Evolutionary conservation across 2,329 filamentous ascomycete genomes (phyloP), one percentile per base, ranked within the genome.

Genomic region (Aaosphaeria arxii): DNA sequence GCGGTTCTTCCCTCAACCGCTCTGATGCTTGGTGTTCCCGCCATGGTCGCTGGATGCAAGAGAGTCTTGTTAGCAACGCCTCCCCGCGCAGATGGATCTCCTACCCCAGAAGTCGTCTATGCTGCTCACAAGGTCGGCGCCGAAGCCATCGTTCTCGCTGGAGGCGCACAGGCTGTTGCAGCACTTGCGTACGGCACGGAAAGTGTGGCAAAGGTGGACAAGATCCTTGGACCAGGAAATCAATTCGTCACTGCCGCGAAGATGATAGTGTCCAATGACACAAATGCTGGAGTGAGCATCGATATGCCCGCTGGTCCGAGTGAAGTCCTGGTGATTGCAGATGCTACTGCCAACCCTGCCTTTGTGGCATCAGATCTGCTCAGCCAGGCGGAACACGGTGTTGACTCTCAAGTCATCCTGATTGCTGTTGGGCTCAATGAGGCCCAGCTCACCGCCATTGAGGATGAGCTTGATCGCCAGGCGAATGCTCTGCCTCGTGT

Each of bases 181-280:
- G 94, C 94, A 42, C 88, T 99, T 86, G 94, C 94, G 2, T 99
- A 99, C 73, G 94, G 94, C 42, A 99, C 94, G 0, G 88, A 96
- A 72, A 92, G 86, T 59, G 84, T 99, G 44, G 89, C 79, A 71
- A 99, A 99, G 77, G 94, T 99, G 6, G 94, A 99, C 79, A 99
- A 99, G 82, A 96, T 99, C 59, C 83, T 97, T 9, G 94, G 94
- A 0, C 94, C 94, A 3, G 94, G 94, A 33, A 99, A 99, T 74
- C 94, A 97, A 71, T 99, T 97, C 66, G 94, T 99, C 38, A 99
- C 94, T 0, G 94, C 94, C 1, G 94, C 89, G 45, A 99, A 99
- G 82, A 99, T 99, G 94, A 81, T 91, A 61, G 94, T 99, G 40
- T 89, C 87, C 72, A 99, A 99, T 71, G 94, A 99, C 69, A 97